These are phyloP conservation scores for Tetrastigma voinierianum DNA, from an alignment of 164 flowering plant genomes.

Conservation along the genomic window DNA sequence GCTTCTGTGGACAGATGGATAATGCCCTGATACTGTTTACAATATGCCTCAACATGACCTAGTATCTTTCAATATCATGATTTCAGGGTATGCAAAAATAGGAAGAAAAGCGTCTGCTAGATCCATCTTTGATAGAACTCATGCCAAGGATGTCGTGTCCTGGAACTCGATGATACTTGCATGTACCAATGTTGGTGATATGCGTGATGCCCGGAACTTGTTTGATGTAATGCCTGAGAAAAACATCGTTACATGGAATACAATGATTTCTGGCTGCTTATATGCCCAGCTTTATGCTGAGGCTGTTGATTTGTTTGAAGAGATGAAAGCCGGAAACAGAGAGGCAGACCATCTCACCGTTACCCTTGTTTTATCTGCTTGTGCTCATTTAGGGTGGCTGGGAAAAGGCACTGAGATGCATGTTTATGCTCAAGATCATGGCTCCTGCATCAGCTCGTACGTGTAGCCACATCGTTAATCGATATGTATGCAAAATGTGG, in stretches of 20 bases:
- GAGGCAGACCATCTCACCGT: slow-evolving; percentile 30
- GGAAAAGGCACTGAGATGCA: slow-evolving; percentile 28
- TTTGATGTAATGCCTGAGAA: slow-evolving; percentile 32
- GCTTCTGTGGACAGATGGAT: slow-evolving; percentile 32
- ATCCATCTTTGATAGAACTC: slow-evolving; percentile 23
- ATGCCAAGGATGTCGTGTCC: slow-evolving; percentile 35
- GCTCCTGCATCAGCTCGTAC: slow-evolving; percentile 15
- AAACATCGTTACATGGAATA: slow-evolving; percentile 41
- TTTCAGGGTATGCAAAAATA: slow-evolving; percentile 31
- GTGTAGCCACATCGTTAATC: slow-evolving; percentile 28
- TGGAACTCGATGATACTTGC: slow-evolving; percentile 49
- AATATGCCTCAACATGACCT: slow-evolving; percentile 28
- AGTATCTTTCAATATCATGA: slow-evolving; percentile 33
- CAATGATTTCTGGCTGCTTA: slow-evolving; percentile 33
- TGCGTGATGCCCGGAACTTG: slow-evolving; percentile 24
- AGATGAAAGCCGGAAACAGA: slow-evolving; percentile 21
- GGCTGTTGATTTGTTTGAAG: slow-evolving; percentile 22
- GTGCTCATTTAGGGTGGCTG: slow-evolving; percentile 31
- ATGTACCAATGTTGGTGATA: slow-evolving; percentile 19
- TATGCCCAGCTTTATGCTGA: slow-evolving; percentile 12
- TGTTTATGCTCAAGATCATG: slow-evolving; percentile 10
- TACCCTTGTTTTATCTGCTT: slow-evolving; percentile 27
- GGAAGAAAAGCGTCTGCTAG: slow-evolving; percentile 20
- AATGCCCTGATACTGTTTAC: slow-evolving; percentile 20
- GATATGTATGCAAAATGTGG: slow-evolving; percentile 52